phyloP scores from a whole-genome alignment of 768 basidiomycete genomes.

The Leccinum fibrillosum region DNA sequence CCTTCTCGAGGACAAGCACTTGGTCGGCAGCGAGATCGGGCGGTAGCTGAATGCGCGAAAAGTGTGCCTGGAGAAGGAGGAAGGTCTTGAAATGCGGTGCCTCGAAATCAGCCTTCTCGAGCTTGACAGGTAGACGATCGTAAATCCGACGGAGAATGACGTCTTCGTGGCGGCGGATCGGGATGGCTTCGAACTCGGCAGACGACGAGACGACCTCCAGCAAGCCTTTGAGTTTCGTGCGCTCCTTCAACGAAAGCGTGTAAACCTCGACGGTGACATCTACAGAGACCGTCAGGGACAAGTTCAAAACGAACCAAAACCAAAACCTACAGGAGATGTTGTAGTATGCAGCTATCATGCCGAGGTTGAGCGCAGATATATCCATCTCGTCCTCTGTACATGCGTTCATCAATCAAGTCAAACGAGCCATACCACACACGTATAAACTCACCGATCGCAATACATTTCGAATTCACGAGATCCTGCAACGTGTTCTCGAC shows the following conservation, averaged over 20 bases:
- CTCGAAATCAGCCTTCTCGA: conserved; percentile 80
- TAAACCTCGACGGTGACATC: conserved; percentile 98
- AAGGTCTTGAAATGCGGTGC: conserved; percentile 98
- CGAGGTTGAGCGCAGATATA: conserved; percentile 85
- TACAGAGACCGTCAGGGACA: conserved; percentile 23
- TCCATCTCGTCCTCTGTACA: conserved; percentile 85
- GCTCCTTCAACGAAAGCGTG: conserved; percentile 90
- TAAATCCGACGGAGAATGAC: conserved; percentile 82
- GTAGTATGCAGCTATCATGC: conserved; percentile 98
- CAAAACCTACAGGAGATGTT: conserved; percentile 77
- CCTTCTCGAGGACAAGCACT: conserved; percentile 80
- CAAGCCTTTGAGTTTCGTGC: conserved; percentile 94
- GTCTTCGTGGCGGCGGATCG: conserved; percentile 94
- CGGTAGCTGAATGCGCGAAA: conserved; percentile 90
- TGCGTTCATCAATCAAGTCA: neutral
- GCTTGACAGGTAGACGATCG: conserved; percentile 95
- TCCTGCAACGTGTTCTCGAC: conserved; percentile 93
- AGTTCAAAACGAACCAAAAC: neutral
- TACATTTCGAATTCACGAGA: conserved; percentile 92
- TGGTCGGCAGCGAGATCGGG: conserved; percentile 95
- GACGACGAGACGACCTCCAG: conserved; percentile 97
- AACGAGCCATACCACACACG: neutral
- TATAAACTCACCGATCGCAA: conserved; percentile 65
- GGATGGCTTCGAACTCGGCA: conserved; percentile 92
- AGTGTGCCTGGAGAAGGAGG: conserved; percentile 94